Conservation (phyloP, 371 early-diverging fungal genomes). For the Coemansia sp. region DNA sequence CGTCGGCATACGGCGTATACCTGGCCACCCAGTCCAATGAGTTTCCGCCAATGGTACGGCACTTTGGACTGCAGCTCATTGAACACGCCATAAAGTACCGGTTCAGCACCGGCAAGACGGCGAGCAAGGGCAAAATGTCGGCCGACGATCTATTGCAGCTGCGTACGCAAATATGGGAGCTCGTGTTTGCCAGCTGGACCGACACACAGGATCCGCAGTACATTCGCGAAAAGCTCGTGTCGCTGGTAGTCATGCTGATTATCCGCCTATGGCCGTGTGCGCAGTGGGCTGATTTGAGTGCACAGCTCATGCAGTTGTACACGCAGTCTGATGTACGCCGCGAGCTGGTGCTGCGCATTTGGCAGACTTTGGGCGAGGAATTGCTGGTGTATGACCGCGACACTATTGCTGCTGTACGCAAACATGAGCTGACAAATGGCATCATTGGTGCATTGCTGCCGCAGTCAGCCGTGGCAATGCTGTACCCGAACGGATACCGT, state of each 20-base stretch:
- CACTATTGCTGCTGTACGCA: slow-evolving; percentile 40
- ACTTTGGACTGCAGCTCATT: slow-evolving; percentile 46
- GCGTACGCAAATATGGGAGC: slow-evolving; percentile 23
- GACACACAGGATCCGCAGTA: slow-evolving; percentile 17
- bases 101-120: background rate
- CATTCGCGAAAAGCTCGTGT: slow-evolving; percentile 44
- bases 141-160: slow-evolving; percentile 11
- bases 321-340: slow-evolving; percentile 7
- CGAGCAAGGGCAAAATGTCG: background rate
- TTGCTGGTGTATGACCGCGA: slow-evolving; percentile 50
- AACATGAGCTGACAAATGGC: slow-evolving; percentile 46
- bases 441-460: slow-evolving; percentile 46
- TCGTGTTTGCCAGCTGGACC: slow-evolving; percentile 6
- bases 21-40: slow-evolving; percentile 10
- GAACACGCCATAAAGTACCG: slow-evolving; percentile 31
- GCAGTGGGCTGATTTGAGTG: slow-evolving; percentile 35
- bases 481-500: slow-evolving; percentile 45
- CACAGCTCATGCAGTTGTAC: slow-evolving; percentile 36
- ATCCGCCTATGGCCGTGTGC: slow-evolving; percentile 38
- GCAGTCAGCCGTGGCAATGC: slow-evolving; percentile 13
- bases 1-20: slow-evolving; percentile 21
- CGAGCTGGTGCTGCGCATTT: slow-evolving; percentile 40
- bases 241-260: slow-evolving; percentile 28
- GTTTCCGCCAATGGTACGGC: slow-evolving; percentile 18
- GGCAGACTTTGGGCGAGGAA: slow-evolving; percentile 51